Conservation (phyloP, 148 eudicot genomes). For the Polygonum aviculare region DNA sequence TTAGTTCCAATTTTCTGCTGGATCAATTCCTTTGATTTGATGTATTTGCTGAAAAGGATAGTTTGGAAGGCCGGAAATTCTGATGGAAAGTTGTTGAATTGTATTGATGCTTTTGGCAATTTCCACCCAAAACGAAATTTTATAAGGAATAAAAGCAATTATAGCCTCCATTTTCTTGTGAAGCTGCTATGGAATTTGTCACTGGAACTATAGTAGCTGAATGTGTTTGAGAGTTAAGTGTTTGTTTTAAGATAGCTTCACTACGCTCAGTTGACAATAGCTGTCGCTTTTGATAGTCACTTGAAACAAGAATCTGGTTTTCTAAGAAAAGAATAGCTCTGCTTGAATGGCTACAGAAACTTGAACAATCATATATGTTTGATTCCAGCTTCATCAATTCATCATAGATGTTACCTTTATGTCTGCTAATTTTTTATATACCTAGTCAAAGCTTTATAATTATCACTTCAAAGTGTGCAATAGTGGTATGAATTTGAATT, state of each 20-base stretch:
- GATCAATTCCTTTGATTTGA: background rate
- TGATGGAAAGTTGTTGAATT: background rate
- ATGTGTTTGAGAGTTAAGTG: background rate
- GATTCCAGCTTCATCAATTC: background rate
- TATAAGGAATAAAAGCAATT: background rate
- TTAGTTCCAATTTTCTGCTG: background rate
- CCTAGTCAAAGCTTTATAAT: background rate
- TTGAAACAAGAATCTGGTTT: background rate
- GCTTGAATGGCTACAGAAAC: background rate
- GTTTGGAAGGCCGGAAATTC: background rate
- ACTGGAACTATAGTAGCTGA: background rate
- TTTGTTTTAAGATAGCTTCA: background rate
- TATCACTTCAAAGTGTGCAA: background rate
- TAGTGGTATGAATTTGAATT: background rate
- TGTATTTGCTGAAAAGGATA: background rate
- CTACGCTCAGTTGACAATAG: background rate
- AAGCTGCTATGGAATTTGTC: background rate
- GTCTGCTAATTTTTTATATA: background rate
- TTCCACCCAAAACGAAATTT: background rate
- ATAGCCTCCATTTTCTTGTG: background rate
- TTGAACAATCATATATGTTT: background rate
- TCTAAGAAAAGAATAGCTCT: background rate
- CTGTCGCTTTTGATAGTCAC: background rate
- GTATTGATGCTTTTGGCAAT: background rate
- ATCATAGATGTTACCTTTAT: background rate